phyloP scores from a whole-genome alignment of 805 yeast genomes.

The Yamadazyma philogaea region DNA sequence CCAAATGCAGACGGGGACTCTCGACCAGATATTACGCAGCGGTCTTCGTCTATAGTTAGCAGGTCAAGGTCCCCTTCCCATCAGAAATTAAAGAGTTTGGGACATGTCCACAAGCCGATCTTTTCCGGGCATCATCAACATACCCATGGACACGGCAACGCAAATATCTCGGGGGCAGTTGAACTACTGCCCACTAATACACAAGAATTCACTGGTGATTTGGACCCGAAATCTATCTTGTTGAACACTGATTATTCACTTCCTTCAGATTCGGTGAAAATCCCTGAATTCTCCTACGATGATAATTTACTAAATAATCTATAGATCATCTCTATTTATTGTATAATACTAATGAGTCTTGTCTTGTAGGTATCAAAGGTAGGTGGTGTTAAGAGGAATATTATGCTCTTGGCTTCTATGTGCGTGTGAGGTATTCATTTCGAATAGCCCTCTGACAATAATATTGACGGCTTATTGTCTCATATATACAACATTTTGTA shows the following conservation, averaged over 20 bases:
- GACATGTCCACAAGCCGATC: conserved; percentile 21
- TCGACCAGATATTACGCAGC: conserved; percentile 5
- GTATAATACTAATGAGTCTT: conserved; percentile 1
- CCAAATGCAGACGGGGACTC: background rate
- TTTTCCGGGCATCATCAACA: conserved; percentile 8
- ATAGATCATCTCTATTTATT: conserved; percentile 1
- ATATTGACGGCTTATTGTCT: too few relatives aligned
- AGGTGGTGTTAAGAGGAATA: too few relatives aligned
- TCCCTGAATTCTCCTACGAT: conserved; percentile 10
- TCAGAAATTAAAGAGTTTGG: conserved; percentile 17
- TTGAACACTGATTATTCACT: conserved; percentile 9
- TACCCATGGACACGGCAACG: conserved; percentile 1
- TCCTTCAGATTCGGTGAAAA: conserved; percentile 10
- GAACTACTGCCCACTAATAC: conserved; percentile 1
- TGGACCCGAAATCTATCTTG: conserved; percentile 7
- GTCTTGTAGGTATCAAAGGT: too few relatives aligned
- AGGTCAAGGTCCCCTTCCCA: conserved; percentile 16
- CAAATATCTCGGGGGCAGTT: background rate
- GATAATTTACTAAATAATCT: conserved; percentile 5
- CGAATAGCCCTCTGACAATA: too few relatives aligned
- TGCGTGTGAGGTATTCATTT: too few relatives aligned
- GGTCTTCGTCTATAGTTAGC: conserved; percentile 3
- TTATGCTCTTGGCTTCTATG: too few relatives aligned
- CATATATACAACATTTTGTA: too few relatives aligned
- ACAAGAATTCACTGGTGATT: conserved; percentile 5